phyloP scores from a whole-genome alignment of 169 alveolate species.

The Plasmodium relictum region DNA sequence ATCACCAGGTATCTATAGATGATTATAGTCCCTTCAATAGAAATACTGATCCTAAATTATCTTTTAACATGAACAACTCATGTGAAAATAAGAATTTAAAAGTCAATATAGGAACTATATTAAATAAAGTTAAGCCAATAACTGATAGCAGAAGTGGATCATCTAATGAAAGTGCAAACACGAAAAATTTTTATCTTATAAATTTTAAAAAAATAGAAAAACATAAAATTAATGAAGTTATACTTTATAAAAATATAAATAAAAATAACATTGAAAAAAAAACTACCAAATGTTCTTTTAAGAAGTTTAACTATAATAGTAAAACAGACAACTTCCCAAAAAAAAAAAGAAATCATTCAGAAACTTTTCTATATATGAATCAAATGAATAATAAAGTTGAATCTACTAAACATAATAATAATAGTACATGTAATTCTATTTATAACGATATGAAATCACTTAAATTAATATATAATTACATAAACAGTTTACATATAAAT shows the following conservation, averaged over 20 bases:
- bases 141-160: neutral
- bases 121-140: neutral
- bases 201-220: neutral
- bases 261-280: constrained; percentile 8
- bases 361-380: constrained; percentile 19
- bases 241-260: neutral
- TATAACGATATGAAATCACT: constrained; percentile 37
- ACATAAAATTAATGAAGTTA: constrained; percentile 1
- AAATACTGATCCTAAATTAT: no score
- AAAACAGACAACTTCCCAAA: neutral
- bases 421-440: neutral
- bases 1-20: neutral
- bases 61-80: no score
- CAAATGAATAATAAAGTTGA: constrained; percentile 11
- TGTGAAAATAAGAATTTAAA: neutral
- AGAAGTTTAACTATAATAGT: constrained; percentile 11
- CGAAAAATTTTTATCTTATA: neutral
- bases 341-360: constrained; percentile 38
- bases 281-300: neutral
- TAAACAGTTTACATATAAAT: constrained; percentile 3
- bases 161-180: neutral
- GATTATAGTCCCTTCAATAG: no score
- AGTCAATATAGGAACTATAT: neutral
- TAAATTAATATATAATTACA: constrained; percentile 29
- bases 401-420: neutral